Evolutionary conservation across 176 grass and related monocot species (phyloP), one percentile per base, ranked within the genome.

Genomic region (Oryza punctata): DNA sequence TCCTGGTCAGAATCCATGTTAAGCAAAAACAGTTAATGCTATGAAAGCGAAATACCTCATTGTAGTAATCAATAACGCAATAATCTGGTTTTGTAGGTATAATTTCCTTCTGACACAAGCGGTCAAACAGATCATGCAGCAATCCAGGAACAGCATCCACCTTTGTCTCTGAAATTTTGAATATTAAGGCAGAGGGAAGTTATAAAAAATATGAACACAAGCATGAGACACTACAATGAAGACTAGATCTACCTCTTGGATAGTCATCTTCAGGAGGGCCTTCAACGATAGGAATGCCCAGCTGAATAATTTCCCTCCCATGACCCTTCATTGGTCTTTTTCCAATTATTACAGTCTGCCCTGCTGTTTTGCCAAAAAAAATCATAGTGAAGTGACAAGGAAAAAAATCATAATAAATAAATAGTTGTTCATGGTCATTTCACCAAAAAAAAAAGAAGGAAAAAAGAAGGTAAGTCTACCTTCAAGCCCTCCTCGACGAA

Each of bases 271-370:
- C 96, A 71, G 67, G 67, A 78, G 85, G 82, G 6, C 91, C 93
- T 52, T 99, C 93, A 26, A 76, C 83, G 57, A 96, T 70, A 69
- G 87, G 87, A 82, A 89, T 46, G 5, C 96, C 96, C 25, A 99
- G 80, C 87, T 99, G 96, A 87, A 99, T 93, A 84, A 96, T 64
- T 89, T 90, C 93, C 82, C 96, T 89, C 78, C 96, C 96, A 85
- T 96, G 96, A 59, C 96, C 96, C 82, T 87, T 96, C 71, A 47
- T 78, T 89, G 96, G 96, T 83, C 91, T 94, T 89, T 87, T 96
- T 82, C 88, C 84, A 65, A 87, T 45, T 66, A 94, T 87, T 81
- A 99, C 76, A 40, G 91, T 99, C 78, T 89, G 93, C 15, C 96
- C 91, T 89, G 87, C 86, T 86, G 82, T 72, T 81, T 86, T 37